Conservation (phyloP, 2,329 filamentous ascomycete species). For the Microcyclosporella mali region DNA sequence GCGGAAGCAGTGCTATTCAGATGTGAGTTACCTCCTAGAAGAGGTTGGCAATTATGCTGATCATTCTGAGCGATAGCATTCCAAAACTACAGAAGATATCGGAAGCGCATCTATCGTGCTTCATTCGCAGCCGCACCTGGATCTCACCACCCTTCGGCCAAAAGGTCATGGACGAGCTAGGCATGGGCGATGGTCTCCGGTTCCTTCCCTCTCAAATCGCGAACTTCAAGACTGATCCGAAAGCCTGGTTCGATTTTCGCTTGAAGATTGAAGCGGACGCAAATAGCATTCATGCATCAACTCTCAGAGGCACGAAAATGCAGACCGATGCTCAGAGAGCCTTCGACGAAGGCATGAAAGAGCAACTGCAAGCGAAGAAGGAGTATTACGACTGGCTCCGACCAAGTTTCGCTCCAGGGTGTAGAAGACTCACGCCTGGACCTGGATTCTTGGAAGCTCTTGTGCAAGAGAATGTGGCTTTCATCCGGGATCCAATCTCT, state of each 20-base stretch:
- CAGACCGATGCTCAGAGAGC: slow-evolving; percentile 32
- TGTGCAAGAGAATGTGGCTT: slow-evolving; percentile 41
- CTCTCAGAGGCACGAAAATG: slow-evolving; percentile 35
- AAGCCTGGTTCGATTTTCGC: slow-evolving; percentile 49
- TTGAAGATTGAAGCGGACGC: slow-evolving; percentile 48
- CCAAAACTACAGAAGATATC: slow-evolving; percentile 32
- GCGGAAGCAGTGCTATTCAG: slow-evolving; percentile 38
- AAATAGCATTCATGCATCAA: slow-evolving; percentile 47
- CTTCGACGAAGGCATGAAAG: slow-evolving; percentile 39
- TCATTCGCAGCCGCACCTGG: slow-evolving; percentile 60
- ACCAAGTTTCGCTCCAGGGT: slow-evolving; percentile 40
- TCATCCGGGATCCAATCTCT: slow-evolving; percentile 36
- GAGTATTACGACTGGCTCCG: slow-evolving; percentile 38
- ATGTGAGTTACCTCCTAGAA: slow-evolving; percentile 22
- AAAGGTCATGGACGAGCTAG: slow-evolving; percentile 27
- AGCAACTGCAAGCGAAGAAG: slow-evolving; percentile 32
- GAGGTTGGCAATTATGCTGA: no score
- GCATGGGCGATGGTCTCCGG: slow-evolving; percentile 43
- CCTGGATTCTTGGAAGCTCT: slow-evolving; percentile 49
- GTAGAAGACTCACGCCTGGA: slow-evolving; percentile 45
- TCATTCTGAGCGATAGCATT: slow-evolving; percentile 16
- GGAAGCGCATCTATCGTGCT: slow-evolving; percentile 51
- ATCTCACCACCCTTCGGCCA: slow-evolving; percentile 51
- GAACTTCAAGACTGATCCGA: slow-evolving; percentile 52
- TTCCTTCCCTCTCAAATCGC: slow-evolving; percentile 52